Conservation (phyloP, 345 rosid species). For the Ceriops tagal region DNA sequence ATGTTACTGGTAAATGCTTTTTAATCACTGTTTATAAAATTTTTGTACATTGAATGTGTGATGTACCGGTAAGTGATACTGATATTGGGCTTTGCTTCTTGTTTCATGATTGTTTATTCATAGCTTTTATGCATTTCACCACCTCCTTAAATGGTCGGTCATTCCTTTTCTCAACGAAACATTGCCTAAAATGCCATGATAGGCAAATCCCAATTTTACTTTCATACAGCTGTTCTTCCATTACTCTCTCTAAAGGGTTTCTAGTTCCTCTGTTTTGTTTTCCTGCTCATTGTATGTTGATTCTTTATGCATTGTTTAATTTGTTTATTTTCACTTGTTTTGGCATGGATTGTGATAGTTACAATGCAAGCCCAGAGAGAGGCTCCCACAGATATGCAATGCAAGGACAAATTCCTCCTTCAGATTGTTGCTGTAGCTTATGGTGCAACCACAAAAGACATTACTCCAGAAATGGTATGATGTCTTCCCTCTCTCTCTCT, state of each 20-base stretch:
- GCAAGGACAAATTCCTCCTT: constrained; percentile 86
- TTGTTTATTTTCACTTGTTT: constrained; percentile 4
- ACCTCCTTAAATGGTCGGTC: background rate
- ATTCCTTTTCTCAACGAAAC: background rate
- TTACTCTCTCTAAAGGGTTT: too few relatives aligned
- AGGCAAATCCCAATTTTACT: background rate
- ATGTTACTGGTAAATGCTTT: constrained; percentile 51
- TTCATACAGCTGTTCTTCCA: background rate
- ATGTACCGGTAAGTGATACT: background rate
- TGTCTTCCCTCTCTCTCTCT: background rate
- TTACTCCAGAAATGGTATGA: constrained; percentile 62
- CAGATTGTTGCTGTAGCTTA: constrained; percentile 62
- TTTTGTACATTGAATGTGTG: background rate
- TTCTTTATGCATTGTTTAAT: background rate
- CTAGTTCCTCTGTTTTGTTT: background rate
- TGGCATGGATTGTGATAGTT: constrained; percentile 40
- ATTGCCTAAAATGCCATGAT: background rate
- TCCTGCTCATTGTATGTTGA: background rate
- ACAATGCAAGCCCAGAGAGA: constrained; percentile 93
- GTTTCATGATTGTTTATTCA: background rate
- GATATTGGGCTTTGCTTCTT: too few relatives aligned
- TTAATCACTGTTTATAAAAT: background rate
- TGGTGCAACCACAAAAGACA: constrained; percentile 53
- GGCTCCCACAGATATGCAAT: constrained; percentile 75
- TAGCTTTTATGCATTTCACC: background rate